Evolutionary conservation across 805 yeast species (phyloP), one percentile per base, ranked within the genome.

Genomic region (Nakazawaea sp.): DNA sequence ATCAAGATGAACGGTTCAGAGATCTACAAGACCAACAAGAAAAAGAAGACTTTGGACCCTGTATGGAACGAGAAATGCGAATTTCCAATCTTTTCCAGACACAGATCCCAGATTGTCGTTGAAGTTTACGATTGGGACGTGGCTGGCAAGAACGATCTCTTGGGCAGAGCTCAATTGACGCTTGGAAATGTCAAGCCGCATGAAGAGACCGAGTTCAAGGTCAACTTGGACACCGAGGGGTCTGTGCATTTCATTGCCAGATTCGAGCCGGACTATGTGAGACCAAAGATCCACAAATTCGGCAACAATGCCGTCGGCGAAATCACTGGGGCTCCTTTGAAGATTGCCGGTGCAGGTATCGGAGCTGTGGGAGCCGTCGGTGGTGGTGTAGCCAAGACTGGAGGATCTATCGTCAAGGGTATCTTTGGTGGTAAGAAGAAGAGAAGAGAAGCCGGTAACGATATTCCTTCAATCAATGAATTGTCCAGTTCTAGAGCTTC

Each of bases 81-180:
- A 4, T 57, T 86, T 46, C 78, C 83, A 4, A 56, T 83, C 41
- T 66, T 72, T 26, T 81, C 92, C 0, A 73, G 86, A 55, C 61
- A 77, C 2, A 70, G 82, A 51, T 62, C 72, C 18, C 48, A 60
- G 13, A 53, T 81, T 20, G 43, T 56, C 24, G 46, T 79, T 18
- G 70, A 68, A 31, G 75, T 79, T 13, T 72, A 60, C 49, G 92
- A 84, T 56, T 84, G 90, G 90, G 92, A 84, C 58, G 67, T 81
- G 52, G 72, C 88, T 18, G 89, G 85, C 44, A 72, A 68, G 35
- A 75, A 79, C 56, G 83, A 76, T 44, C 52, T 67, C 18, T 55
- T 84, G 35, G 89, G 89, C 30, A 48, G 57, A 24, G 71, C 68
- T 6, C 45, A 43, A 1, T 44, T 83, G 25, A 80, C 80, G 46